A percentile compares a stretch with the other conserved stretches of the same genome.
These are phyloP conservation scores for Chlorociboria aeruginascens DNA, from an alignment of 495 filamentous ascomycete species.

Conservation along the genomic window DNA sequence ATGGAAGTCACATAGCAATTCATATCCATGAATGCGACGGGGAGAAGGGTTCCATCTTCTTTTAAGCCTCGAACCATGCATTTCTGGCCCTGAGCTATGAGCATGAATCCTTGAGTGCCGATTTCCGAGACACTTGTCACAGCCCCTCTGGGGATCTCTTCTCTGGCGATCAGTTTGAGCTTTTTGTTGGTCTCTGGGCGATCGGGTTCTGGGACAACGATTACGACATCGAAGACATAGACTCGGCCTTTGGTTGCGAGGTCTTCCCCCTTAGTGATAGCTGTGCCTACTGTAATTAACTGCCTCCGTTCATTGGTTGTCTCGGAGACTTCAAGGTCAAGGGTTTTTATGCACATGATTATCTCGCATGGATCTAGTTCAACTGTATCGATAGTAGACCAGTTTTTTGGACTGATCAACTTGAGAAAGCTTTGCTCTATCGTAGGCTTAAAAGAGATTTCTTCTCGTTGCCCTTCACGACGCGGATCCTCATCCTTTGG, in stretches of 20 bases:
- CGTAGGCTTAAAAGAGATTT: constrained; percentile 52
- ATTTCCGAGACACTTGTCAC: constrained; percentile 78
- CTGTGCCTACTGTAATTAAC: constrained; percentile 75
- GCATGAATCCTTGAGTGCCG: constrained; percentile 84
- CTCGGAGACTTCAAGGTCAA: constrained; percentile 84
- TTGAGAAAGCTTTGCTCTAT: constrained; percentile 57
- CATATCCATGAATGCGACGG: constrained; percentile 97
- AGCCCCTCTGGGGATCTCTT: constrained; percentile 81
- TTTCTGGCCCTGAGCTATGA: constrained; percentile 91
- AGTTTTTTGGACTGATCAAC: constrained; percentile 60
- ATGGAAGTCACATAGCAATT: constrained; percentile 76
- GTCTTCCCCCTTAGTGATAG: constrained; percentile 77
- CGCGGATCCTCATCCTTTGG: constrained; percentile 76
- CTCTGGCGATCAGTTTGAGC: constrained; percentile 74
- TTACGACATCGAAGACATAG: constrained; percentile 84
- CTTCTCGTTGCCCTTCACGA: constrained; percentile 66
- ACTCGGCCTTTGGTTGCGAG: constrained; percentile 71
- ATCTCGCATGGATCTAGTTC: constrained; percentile 60
- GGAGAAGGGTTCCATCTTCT: constrained; percentile 81
- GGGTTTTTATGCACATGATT: constrained; percentile 66
- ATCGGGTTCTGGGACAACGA: constrained; percentile 80
- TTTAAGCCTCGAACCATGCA: constrained; percentile 93
- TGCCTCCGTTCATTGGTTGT: constrained; percentile 72
- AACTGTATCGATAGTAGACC: constrained; percentile 64
- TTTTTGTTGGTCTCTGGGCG: constrained; percentile 72